These are phyloP conservation scores for Pleurotus tuber-regium DNA, from an alignment of 768 basidiomycete species.

Conservation along the genomic window DNA sequence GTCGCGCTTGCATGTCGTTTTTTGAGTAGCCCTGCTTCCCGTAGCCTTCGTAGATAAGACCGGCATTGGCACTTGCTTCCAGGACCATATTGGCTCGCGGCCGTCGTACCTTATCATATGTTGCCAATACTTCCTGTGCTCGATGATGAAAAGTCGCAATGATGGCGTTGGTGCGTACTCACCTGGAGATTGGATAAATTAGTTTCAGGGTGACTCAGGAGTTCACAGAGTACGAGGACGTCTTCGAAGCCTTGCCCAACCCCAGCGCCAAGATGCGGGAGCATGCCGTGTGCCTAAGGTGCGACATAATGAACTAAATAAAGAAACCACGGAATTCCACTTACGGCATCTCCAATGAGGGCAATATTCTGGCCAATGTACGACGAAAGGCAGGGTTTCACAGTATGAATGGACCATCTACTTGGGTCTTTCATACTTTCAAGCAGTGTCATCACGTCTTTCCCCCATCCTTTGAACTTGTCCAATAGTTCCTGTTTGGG, in stretches of 20 bases:
- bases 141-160: not conserved
- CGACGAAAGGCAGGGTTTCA: conserved; percentile 41
- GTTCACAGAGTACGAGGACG: conserved; percentile 40
- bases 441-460: conserved; percentile 39
- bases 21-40: conserved; percentile 28
- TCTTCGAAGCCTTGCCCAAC: conserved; percentile 63
- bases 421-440: conserved; percentile 40
- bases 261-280: conserved; percentile 57
- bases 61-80: conserved; percentile 34
- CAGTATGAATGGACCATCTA: conserved; percentile 51
- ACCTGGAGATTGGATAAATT: conserved; percentile 39
- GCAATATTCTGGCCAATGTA: conserved; percentile 46
- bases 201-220: conserved; percentile 43
- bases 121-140: conserved; percentile 40
- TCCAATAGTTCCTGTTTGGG: conserved; percentile 42
- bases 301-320: not conserved
- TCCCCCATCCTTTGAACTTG: conserved; percentile 43
- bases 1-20: conserved; percentile 29
- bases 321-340: conserved; percentile 14
- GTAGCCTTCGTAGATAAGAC: conserved; percentile 42
- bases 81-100: conserved; percentile 51
- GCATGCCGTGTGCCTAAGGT: conserved; percentile 54
- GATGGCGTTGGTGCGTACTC: conserved; percentile 9
- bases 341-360: conserved; percentile 52
- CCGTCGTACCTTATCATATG: conserved; percentile 42